These are phyloP conservation scores for Panicum virgatum DNA, from an alignment of 202 grass and related monocot genomes.

Conservation along the genomic window DNA sequence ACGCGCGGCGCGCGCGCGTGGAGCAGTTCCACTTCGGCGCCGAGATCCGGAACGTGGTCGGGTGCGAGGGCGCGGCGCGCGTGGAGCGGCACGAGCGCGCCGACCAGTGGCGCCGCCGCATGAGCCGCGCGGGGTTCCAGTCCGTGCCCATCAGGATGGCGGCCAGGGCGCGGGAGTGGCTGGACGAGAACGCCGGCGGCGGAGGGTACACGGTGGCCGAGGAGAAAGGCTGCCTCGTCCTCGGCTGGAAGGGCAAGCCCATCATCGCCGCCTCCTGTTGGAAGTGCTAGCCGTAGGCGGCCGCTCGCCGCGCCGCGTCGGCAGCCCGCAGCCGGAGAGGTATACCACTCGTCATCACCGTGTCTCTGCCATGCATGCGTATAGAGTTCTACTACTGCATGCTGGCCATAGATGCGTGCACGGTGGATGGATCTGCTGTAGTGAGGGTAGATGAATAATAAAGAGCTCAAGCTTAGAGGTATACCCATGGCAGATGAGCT, in stretches of 20 bases:
- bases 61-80: constrained; percentile 73
- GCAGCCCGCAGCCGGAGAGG: not conserved
- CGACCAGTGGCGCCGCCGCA: constrained; percentile 75
- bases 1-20: constrained; percentile 50
- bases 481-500: not conserved
- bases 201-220: constrained; percentile 67
- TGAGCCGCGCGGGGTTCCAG: constrained; percentile 77
- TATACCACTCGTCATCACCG: not conserved
- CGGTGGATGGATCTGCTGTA: not conserved
- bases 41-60: constrained; percentile 79
- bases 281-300: constrained; percentile 54
- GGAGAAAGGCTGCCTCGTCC: constrained; percentile 67
- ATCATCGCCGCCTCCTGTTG: constrained; percentile 65
- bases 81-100: constrained; percentile 79
- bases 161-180: constrained; percentile 57
- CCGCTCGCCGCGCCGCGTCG: not conserved
- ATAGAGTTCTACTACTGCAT: not conserved
- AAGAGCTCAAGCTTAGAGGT: constrained; percentile 10
- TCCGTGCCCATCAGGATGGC: constrained; percentile 62
- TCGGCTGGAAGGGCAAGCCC: constrained; percentile 75
- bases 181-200: constrained; percentile 42
- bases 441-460: constrained; percentile 27
- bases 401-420: not conserved
- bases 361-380: not conserved
- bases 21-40: constrained; percentile 77